Evolutionary conservation across 106 monocot species (phyloP), one percentile per base, ranked within the genome.

Genomic region (Agapanthus africanus): DNA sequence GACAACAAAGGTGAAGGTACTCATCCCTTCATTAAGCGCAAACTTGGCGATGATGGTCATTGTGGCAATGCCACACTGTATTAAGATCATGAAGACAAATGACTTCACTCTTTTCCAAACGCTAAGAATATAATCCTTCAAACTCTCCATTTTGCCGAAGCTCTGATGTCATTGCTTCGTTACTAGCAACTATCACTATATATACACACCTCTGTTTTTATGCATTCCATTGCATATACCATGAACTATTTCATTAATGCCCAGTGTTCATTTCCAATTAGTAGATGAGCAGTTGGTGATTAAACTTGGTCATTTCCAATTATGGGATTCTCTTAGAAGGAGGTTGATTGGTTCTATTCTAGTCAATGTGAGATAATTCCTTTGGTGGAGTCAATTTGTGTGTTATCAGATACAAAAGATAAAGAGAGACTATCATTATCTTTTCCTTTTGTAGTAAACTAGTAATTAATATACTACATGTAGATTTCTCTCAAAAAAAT

Each of bases 1-100:
- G 11, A 66, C 41, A 66, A 66, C 66, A 42, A 66, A 66, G 39
- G 66, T 66, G 42, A 16, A 66, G 14, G 66, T 66, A 40, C 66
- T 66, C 66, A 66, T 66, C 25, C 66, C 66, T 10, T 26, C 28
- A 7, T 42, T 42, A 2, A 66, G 66, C 1, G 66, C 66, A 42
- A 66, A 66, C 66, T 66, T 66, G 30, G 27, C 66, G 10, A 66
- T 40, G 6, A 66, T 66, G 39, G 40, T 66, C 41, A 66, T 11
- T 30, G 21, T 6, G 4, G 66, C 66, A 28, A 66, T 36, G 6
- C 66, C 66, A 41, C 34, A 28, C 42, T 66, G 66, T 42, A 66
- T 40, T 16, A 42, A 16, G 30, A 66, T 41, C 28, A 42, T 42
- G 26, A 66, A 41, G 4, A 28, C 28, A 41, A 27, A 66, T 16